Evolutionary conservation across 805 yeast genomes (phyloP), one percentile per base, ranked within the genome.

Genomic region (Saturnispora quitensis): DNA sequence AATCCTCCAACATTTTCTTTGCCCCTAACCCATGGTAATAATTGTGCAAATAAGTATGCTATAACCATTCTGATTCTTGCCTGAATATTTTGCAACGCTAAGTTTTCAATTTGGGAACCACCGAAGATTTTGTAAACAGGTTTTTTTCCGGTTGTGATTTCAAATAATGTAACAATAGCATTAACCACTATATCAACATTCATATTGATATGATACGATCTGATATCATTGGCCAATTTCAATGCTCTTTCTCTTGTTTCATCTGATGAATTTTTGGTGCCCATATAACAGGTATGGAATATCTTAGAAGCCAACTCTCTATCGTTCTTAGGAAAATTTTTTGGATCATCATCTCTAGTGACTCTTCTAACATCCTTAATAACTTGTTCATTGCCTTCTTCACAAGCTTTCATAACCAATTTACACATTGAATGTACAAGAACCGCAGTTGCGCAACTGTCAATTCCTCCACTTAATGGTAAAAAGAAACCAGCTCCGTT

Each of bases 401-500:
- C 62, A 46, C 84, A 78, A n/a, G 87, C 90, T 17, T 76, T 67
- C 1, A 81, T 81, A 0, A 91, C 97, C 18, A 91, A 69, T 34
- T 89, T 73, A 65, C 98, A 91, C 99, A 93, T 93, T 20, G 95
- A 86, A 62, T 85, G 87, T 27, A 93, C 95, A 60, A 93, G 89
- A 17, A 86, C 86, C 0, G 98, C 93, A 0, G 99, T 93, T 1
- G 99, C 97, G 72, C 99, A 95, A 35, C 96, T 86, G 65, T 93
- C 99, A 56, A 93, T 91, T 47, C 99, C 99, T 18, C 99, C 99
- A 66, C 95, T 85, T 47, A 93, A 73, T 0, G 99, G 98, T 45
- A 93, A 72, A 68, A 93, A 95, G 65, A 76, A 93, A 0, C 99
- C 99, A 0, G 89, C 88, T 48, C 93, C 86, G 58, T 80, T 80